Base-by-base conservation (phyloP, 2,329 filamentous ascomycete species). In the Ascochyta viciae-villosae region DNA sequence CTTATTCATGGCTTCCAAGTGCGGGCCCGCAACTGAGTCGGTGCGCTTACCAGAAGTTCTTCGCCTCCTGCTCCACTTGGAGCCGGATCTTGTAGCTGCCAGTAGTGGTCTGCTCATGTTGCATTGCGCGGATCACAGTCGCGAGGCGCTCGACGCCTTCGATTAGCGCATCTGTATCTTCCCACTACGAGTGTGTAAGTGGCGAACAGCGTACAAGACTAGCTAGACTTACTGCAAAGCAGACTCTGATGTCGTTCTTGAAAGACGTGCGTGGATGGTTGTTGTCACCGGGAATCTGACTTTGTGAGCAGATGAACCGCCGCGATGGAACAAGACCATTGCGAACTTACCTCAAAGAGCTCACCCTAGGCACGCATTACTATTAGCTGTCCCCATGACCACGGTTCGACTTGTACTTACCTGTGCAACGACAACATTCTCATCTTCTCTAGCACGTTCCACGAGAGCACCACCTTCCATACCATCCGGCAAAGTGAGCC, bases 61-160 rank as follows among this genome's bases (percentile, higher is more conserved):
- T 70, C 31, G 61, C 62, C n/a, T 62, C 63, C 63, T 52, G 56
- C 57, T 58, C 55, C 41, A 59, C 58, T 42, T 40, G 48, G 3
- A 57, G 54, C 8, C 49, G 33, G 19, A 57, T 53, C 44, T 49
- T 57, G 54, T 55, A 60, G 34, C 55, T 57, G 33, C 60, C 60
- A 27, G 58, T 61, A 29, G 58, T 57, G 24, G 64, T 59, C 40
- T 72, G 58, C 33, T 66, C 71, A 57, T 69, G 56, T 63, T 76
- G 57, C 69, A 81, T 69, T 41, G 62, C 65, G 58, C 68, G 63
- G 43, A 83, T 75, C 19, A 87, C 81, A 0, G 64, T 68, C 8
- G 79, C 87, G 52, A 93, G 76, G 63, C 89, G 84, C 69, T 80
- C 75, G 6, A 94, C 82, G 0, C 89, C 91, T 66, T 92, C 88